phyloP scores from a whole-genome alignment of 1,139 yeast species.

The Kluyveromyces sp. region DNA sequence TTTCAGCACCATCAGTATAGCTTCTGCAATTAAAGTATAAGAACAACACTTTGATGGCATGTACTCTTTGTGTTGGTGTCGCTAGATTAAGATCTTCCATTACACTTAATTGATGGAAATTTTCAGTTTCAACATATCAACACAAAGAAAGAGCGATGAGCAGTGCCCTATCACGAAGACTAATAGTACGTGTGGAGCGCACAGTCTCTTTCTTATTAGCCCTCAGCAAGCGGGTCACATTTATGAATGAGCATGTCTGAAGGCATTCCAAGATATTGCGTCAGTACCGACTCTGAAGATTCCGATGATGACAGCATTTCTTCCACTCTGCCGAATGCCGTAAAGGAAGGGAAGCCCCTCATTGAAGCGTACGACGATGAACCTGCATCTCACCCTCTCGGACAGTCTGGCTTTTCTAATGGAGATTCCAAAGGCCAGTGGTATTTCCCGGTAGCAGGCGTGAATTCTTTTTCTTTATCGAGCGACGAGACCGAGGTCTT shows the following conservation, averaged over 20 bases:
- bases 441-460: background rate
- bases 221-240: background rate
- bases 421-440: background rate
- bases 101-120: no score
- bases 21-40: no score
- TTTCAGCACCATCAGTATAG: no score
- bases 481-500: constrained; percentile 9
- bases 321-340: background rate
- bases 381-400: background rate
- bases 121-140: no score
- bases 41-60: no score
- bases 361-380: constrained; percentile 4
- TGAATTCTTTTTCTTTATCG: constrained; percentile 12
- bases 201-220: no score
- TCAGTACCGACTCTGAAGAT: constrained; percentile 2
- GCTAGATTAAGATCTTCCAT: no score
- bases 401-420: background rate
- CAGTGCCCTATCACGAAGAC: no score
- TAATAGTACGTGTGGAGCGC: no score
- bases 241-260: background rate
- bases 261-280: background rate
- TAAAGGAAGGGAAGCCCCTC: background rate
- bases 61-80: no score
- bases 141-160: no score
- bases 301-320: constrained; percentile 2